Percentiles rank a stretch among this genome's conserved stretches.
Evolutionary conservation across 768 basidiomycete genomes (phyloP).

Genomic region (Tephrocybe sp.): DNA sequence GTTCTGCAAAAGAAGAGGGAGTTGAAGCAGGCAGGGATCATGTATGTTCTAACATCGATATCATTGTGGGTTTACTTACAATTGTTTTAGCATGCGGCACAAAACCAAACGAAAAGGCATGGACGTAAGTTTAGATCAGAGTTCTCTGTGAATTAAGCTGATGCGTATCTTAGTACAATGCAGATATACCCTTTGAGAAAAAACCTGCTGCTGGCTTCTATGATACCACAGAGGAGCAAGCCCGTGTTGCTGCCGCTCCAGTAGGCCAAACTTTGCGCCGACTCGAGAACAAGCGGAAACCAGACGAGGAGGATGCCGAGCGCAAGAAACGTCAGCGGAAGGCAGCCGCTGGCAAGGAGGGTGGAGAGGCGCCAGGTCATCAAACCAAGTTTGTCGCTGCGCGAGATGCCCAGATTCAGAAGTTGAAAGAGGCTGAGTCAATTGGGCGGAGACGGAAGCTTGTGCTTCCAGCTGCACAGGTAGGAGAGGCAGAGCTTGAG

Average conservation of each 20-base stretch:
- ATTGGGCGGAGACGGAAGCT: constrained; percentile 86
- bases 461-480: constrained; percentile 84
- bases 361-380: constrained; percentile 48
- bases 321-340: constrained; percentile 86
- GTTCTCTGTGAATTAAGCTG: constrained; percentile 8
- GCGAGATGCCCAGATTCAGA: constrained; percentile 95
- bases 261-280: constrained; percentile 88
- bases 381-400: constrained; percentile 97
- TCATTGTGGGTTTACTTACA: constrained; percentile 4
- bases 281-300: constrained; percentile 94
- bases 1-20: constrained; percentile 97
- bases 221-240: constrained; percentile 92
- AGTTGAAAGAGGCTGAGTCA: constrained; percentile 95
- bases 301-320: constrained; percentile 92
- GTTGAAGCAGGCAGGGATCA: constrained; percentile 96
- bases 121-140: constrained; percentile 62
- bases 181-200: constrained; percentile 99
- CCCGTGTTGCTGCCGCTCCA: constrained; percentile 80
- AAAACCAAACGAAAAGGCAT: constrained; percentile 97
- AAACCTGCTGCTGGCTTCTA: constrained; percentile 95
- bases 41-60: constrained; percentile 46
- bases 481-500: constrained; percentile 91
- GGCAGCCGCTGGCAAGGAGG: constrained; percentile 58
- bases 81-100: constrained; percentile 68
- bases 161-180: constrained; percentile 72